Base-by-base conservation (phyloP, 805 yeast genomes). In the Saccharomyces paradoxus region DNA sequence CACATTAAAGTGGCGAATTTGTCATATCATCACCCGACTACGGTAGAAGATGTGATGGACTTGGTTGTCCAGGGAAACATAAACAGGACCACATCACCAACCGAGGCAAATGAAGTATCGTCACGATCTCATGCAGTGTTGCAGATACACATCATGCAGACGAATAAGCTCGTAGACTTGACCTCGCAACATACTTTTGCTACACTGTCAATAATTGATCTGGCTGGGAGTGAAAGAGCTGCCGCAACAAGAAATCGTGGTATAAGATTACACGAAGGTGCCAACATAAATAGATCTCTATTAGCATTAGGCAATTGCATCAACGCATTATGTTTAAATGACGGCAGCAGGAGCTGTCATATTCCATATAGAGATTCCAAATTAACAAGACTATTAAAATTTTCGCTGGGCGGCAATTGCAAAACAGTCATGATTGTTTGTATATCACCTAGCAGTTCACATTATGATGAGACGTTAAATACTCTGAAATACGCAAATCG, bases 351-450 rank as follows among this genome's bases (percentile, higher is more conserved):
- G 56, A 76, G 63, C 50, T 56, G 79, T 58, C 97, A 90, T 71
- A 81, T 92, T 10, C 98, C 98, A 0, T 92, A 88, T 69, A 73
- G 98, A 61, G 96, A 92, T 67, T 89, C 96, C 7, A 91, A 91
- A 63, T 75, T 92, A 53, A 92, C 98, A 0, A 73, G 98, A 59
- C 74, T 92, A 50, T 77, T 92, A 54, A 89, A 91, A 66, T 89
- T 88, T 65, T 90, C 97, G 0, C 73, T 92, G 13, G 97, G 97
- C 2, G 97, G 97, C 0, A 89, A 89, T 66, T 92, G 98, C 71
- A 86, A 87, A 66, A 92, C 98, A 0, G 91, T 89, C 4, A 92
- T 92, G 98, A 88, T 92, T 60, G 97, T 90, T 1, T 92, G 98
- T 70, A 80, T 92, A 2, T 85, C 95, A 3, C 97, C 97, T 0